Percentiles rank a stretch among this genome's conserved stretches.
These are phyloP conservation scores for Dillenia suffruticosa DNA, from an alignment of 164 flowering plant genomes.

Conservation along the genomic window DNA sequence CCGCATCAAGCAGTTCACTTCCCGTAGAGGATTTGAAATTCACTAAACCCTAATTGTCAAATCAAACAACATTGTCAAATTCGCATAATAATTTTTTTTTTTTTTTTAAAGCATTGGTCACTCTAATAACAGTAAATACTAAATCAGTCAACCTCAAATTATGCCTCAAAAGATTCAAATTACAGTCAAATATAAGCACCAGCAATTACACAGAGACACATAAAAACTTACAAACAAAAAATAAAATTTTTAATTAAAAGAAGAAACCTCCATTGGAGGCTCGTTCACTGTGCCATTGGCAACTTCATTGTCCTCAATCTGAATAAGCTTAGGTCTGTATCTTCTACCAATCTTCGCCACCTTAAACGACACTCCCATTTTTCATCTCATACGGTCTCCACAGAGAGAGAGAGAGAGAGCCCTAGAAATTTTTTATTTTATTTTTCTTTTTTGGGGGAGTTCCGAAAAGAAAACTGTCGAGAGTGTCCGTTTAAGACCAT, in stretches of 20 bases:
- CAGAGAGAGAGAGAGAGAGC: not conserved
- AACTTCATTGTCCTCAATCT: constrained; percentile 9
- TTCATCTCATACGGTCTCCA: not conserved
- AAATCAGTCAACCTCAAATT: too few relatives aligned
- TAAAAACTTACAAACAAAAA: not conserved
- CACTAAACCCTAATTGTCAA: too few relatives aligned
- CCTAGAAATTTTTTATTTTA: not conserved
- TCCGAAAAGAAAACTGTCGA: constrained; percentile 1
- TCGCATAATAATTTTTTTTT: too few relatives aligned
- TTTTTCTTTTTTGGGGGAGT: too few relatives aligned
- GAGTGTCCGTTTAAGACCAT: not conserved
- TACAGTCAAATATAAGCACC: not conserved
- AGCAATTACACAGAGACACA: not conserved
- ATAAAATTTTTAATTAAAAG: not conserved
- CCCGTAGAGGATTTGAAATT: too few relatives aligned
- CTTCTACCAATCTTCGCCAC: constrained; percentile 23
- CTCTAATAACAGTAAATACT: too few relatives aligned
- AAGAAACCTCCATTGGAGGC: not conserved
- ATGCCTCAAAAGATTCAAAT: too few relatives aligned
- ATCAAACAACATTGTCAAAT: too few relatives aligned
- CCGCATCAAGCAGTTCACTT: too few relatives aligned
- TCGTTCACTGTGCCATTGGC: not conserved
- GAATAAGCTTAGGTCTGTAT: constrained; percentile 19
- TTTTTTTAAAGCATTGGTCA: too few relatives aligned
- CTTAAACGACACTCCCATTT: constrained; percentile 37